These are phyloP conservation scores for Didymella glomerata DNA, from an alignment of 2,329 filamentous ascomycete species.

Conservation along the genomic window DNA sequence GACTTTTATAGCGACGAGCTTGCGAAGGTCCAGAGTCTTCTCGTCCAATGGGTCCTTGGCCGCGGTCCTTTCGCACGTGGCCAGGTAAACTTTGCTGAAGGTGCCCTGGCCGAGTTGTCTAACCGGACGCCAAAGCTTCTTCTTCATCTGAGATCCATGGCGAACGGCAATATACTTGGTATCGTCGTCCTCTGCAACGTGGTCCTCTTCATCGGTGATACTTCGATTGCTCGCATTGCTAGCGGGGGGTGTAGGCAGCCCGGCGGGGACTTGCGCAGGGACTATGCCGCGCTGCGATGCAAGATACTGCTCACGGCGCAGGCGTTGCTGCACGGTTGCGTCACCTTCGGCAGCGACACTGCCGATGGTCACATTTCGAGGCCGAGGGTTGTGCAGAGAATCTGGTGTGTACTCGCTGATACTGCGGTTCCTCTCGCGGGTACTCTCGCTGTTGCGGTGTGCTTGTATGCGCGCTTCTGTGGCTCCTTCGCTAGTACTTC, in stretches of 20 bases:
- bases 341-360: constrained; percentile 51
- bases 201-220: constrained; percentile 63
- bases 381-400: constrained; percentile 69
- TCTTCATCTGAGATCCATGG: constrained; percentile 70
- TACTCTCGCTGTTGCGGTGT: constrained; percentile 44
- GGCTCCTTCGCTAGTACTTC: constrained; percentile 53
- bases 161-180: constrained; percentile 58
- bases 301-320: constrained; percentile 82
- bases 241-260: constrained; percentile 78
- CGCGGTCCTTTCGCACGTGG: constrained; percentile 74
- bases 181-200: constrained; percentile 55
- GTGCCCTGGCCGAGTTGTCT: constrained; percentile 88
- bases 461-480: constrained; percentile 42
- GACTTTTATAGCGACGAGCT: constrained; percentile 92
- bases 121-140: constrained; percentile 81
- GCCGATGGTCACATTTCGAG: constrained; percentile 75
- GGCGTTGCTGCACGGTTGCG: constrained; percentile 61
- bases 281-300: constrained; percentile 80
- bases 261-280: constrained; percentile 56
- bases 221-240: constrained; percentile 69
- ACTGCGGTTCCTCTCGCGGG: constrained; percentile 78
- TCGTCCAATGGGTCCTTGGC: constrained; percentile 56
- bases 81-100: constrained; percentile 92
- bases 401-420: constrained; percentile 89
- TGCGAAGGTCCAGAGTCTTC: constrained; percentile 69